These are phyloP conservation scores for Neoascochyta sp. DNA, from an alignment of 2,329 filamentous ascomycete genomes.

Conservation along the genomic window DNA sequence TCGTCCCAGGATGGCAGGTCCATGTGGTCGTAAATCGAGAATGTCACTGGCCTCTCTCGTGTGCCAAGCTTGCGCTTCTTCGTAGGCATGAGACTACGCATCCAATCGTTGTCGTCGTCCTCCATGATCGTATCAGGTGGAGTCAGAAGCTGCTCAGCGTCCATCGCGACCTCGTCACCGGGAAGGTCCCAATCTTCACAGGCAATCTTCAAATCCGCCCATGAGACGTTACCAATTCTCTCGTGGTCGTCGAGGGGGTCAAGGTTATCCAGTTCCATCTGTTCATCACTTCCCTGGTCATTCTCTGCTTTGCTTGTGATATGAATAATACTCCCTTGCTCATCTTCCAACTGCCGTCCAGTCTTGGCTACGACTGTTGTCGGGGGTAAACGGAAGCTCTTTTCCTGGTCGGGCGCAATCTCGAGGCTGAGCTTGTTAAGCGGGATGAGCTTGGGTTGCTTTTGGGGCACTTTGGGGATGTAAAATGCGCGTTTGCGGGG, in stretches of 20 bases:
- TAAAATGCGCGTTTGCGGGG: constrained; percentile 76
- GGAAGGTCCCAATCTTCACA: constrained; percentile 81
- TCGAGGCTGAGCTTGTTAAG: constrained; percentile 88
- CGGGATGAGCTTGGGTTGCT: constrained; percentile 75
- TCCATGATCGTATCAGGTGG: constrained; percentile 22
- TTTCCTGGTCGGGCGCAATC: constrained; percentile 79
- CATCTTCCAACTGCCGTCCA: constrained; percentile 45
- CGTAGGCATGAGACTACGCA: constrained; percentile 41
- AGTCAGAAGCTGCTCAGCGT: constrained; percentile 24
- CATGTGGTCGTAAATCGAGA: constrained; percentile 38
- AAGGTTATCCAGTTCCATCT: constrained; percentile 47
- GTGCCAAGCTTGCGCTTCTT: constrained; percentile 63
- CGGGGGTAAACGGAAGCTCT: constrained; percentile 70
- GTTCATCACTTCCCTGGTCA: constrained; percentile 42
- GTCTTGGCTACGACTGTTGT: constrained; percentile 50
- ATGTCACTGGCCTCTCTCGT: constrained; percentile 19
- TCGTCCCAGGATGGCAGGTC: constrained; percentile 68
- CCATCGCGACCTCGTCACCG: constrained; percentile 27
- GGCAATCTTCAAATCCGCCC: constrained; percentile 77
- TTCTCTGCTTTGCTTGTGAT: constrained; percentile 43
- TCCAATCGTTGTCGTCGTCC: constrained; percentile 30
- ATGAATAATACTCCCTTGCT: constrained; percentile 55
- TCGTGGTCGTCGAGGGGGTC: constrained; percentile 59
- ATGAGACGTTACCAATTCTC: constrained; percentile 67
- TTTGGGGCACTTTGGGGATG: constrained; percentile 72